Evolutionary conservation across 176 grass and related monocot species (phyloP).

Genomic region (Paspalum vaginatum): DNA sequence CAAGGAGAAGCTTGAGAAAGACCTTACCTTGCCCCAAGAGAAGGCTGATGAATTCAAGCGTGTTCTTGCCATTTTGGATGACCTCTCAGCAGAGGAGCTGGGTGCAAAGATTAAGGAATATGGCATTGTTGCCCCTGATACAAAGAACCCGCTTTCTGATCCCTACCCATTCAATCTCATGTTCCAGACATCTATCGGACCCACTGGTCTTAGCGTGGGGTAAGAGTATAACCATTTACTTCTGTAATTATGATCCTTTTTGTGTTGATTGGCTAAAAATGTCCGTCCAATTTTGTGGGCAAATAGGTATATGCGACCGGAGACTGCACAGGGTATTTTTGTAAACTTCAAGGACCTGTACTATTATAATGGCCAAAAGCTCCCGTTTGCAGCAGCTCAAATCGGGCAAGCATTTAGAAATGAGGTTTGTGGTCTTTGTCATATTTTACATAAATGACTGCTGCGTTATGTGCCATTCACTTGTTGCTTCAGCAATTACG

Average conservation of each 20-base stretch:
- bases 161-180: conserved; percentile 93
- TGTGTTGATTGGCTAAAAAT: background rate
- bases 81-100: conserved; percentile 66
- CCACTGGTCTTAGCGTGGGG: conserved; percentile 72
- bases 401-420: conserved; percentile 84
- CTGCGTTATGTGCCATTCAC: background rate
- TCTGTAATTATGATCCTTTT: conserved; percentile 7
- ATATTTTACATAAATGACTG: background rate
- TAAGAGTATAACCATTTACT: conserved; percentile 42
- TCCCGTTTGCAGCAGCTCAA: conserved; percentile 78
- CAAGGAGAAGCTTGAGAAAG: conserved; percentile 89
- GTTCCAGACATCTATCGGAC: conserved; percentile 90
- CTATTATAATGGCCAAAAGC: conserved; percentile 84
- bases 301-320: conserved; percentile 86
- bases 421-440: conserved; percentile 48
- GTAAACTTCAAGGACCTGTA: conserved; percentile 92
- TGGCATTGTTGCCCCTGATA: conserved; percentile 71
- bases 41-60: conserved; percentile 63
- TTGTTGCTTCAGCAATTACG: background rate
- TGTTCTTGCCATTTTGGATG: conserved; percentile 63
- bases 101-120: conserved; percentile 80
- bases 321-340: conserved; percentile 90
- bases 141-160: conserved; percentile 72
- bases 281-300: conserved; percentile 23
- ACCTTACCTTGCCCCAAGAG: conserved; percentile 62